Base-by-base conservation (phyloP, 106 monocot species). In the Dioscorea alata region DNA sequence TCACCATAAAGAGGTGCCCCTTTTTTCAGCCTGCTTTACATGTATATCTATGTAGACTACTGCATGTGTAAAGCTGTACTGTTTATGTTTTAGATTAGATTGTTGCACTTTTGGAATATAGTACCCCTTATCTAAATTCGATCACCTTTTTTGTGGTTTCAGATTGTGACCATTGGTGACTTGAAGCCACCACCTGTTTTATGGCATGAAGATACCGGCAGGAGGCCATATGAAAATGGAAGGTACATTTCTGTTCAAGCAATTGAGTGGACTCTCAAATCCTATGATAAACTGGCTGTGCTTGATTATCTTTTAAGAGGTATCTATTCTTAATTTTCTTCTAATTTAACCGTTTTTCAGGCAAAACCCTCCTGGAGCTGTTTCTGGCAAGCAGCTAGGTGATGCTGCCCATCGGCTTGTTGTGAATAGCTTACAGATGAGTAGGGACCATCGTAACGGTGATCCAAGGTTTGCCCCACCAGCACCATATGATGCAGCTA, bases 121-220 rank as follows among this genome's bases (percentile, higher is more conserved):
- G 42, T 42, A 42, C 50, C 12, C 32, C 3, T 42, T 59, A 0
- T 56, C 49, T 65, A 24, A 51, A 50, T 60, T 4, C 5, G 6
- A 10, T 31, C 13, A 25, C 42, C 50, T 14, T 6, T 50, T 23
- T 72, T 57, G 13, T 60, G 12, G 15, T 53, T 86, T 59, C 78
- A 92, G 97, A 81, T 50, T 61, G 97, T 99, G 31, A 67, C 75
- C 14, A 25, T 83, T 24, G 67, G 75, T 57, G 92, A 99, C 73
- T 59, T 99, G 82, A 99, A 99, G 71, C 97, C 97, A 19, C 82
- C 89, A 34, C 92, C 97, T 34, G 82, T 75, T 79, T 74, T 99
- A 12, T 99, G 97, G 97, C 92, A 99, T 71, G 89, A 99, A 79
- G 97, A 97, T 71, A 81, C 49, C 65, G 97, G 97, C 48, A 86